Conservation (phyloP, 805 yeast species). For the Schwanniomyces sp. region DNA sequence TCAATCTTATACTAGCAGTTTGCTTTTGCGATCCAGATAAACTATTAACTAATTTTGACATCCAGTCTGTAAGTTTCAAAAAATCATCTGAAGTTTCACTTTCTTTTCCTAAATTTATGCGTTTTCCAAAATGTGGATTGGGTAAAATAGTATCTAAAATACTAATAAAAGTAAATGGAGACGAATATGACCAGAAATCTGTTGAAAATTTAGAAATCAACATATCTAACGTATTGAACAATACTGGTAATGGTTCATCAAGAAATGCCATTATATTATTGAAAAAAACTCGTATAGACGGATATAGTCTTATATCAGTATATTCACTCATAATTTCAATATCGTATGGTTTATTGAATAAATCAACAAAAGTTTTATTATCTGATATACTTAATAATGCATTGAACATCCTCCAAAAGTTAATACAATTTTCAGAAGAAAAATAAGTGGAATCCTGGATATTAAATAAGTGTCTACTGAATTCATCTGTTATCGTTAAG, state of each 20-base stretch:
- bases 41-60: conserved; percentile 42
- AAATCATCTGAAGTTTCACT: conserved; percentile 24
- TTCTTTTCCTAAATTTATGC: conserved; percentile 19
- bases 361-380: conserved; percentile 29
- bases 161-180: conserved; percentile 55
- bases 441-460: conserved; percentile 56
- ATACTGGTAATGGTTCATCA: conserved; percentile 50
- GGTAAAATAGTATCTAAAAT: conserved; percentile 60
- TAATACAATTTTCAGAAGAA: conserved; percentile 36
- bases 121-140: conserved; percentile 47
- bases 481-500: conserved; percentile 53
- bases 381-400: conserved; percentile 37
- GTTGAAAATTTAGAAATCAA: conserved; percentile 43
- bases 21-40: conserved; percentile 50
- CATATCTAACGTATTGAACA: conserved; percentile 51
- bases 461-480: conserved; percentile 46
- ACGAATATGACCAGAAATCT: conserved; percentile 55
- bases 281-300: conserved; percentile 39
- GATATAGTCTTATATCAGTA: conserved; percentile 32
- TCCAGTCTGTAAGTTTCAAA: conserved; percentile 57
- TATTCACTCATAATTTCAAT: conserved; percentile 26
- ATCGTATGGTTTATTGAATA: conserved; percentile 27
- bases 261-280: conserved; percentile 54
- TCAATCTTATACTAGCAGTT: conserved; percentile 52
- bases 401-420: conserved; percentile 48